Percentiles rank a stretch among this genome's conserved stretches.
Conservation (phyloP, 2,329 filamentous ascomycete species). For the Diplodia scrobiculata region DNA sequence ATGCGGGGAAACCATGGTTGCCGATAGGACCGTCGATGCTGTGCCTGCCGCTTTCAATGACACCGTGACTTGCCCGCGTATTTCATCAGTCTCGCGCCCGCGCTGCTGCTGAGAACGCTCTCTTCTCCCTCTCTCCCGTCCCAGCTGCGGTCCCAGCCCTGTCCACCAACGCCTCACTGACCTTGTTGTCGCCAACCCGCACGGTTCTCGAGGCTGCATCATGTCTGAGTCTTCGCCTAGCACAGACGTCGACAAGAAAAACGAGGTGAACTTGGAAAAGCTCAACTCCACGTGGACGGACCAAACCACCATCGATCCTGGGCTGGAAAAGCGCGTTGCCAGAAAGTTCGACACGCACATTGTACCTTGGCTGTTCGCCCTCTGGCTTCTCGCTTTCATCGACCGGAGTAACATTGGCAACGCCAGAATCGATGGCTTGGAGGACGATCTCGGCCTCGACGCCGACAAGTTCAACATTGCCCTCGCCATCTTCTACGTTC, state of each 20-base stretch:
- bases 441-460: conserved; percentile 45
- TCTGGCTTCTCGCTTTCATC: conserved; percentile 55
- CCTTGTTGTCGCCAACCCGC: background rate
- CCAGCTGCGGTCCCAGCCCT: background rate
- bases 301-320: conserved; percentile 16
- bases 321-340: conserved; percentile 43
- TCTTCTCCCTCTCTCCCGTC: background rate
- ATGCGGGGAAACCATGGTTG: conserved; percentile 6
- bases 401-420: conserved; percentile 50
- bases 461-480: conserved; percentile 49
- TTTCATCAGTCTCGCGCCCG: conserved; percentile 6
- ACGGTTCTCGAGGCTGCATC: background rate
- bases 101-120: background rate
- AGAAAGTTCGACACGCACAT: conserved; percentile 49
- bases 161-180: background rate
- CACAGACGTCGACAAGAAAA: conserved; percentile 3
- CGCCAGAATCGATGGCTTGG: conserved; percentile 48
- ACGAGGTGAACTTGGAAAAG: conserved; percentile 31
- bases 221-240: conserved; percentile 7
- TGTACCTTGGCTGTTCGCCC: conserved; percentile 50
- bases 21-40: conserved; percentile 10
- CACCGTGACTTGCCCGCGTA: background rate
- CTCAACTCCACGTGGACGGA: conserved; percentile 30
- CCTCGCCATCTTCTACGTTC: conserved; percentile 51
- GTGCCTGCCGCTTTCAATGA: background rate